Conservation (phyloP, 768 basidiomycete genomes). For the Suillus subluteus region DNA sequence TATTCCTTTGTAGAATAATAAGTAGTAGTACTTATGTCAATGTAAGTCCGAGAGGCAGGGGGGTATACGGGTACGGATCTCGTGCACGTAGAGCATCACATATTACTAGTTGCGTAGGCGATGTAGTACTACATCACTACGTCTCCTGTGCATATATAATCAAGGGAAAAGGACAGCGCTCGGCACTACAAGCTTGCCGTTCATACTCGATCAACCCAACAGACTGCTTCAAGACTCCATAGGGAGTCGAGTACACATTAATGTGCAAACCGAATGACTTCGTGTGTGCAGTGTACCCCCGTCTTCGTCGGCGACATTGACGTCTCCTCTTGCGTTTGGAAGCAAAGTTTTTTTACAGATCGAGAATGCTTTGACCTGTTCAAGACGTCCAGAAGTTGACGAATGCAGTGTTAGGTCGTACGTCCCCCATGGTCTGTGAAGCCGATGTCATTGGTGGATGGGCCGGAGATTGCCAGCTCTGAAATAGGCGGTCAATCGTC, state of each 20-base stretch:
- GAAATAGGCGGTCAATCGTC: neutral
- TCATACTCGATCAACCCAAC: neutral
- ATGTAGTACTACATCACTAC: neutral
- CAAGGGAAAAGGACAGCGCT: neutral
- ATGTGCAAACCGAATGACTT: neutral
- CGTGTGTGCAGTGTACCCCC: constrained; percentile 72
- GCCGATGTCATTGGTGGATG: neutral
- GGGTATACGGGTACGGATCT: neutral
- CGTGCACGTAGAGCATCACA: neutral
- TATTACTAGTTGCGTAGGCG: neutral
- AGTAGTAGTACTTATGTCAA: neutral
- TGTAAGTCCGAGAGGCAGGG: neutral
- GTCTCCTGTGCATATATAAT: neutral
- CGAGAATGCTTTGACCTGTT: neutral
- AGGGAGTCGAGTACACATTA: neutral
- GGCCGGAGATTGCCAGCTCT: neutral
- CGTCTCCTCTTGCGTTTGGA: constrained; percentile 57
- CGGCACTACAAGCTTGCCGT: neutral
- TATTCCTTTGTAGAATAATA: no score
- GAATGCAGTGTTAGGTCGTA: neutral
- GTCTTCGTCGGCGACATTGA: constrained; percentile 83
- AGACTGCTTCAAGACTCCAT: neutral
- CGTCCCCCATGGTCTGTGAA: neutral
- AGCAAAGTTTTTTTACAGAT: neutral
- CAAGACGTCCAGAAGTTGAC: neutral